Percentiles rank a stretch among this genome's conserved stretches.
Evolutionary conservation across 306 rosid species (phyloP).

Genomic region (Malus asiatica): DNA sequence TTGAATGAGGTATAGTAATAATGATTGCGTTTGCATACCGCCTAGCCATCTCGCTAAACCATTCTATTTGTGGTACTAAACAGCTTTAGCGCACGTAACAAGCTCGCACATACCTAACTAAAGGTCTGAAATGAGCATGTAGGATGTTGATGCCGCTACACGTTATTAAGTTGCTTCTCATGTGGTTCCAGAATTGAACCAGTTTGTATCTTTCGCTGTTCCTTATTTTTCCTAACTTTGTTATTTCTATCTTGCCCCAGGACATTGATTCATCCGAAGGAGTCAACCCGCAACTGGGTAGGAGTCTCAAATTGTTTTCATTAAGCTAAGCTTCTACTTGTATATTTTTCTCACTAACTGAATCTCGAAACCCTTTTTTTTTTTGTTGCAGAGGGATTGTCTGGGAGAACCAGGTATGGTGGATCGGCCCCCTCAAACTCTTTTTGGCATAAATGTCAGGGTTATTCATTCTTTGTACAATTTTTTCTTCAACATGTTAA

Average conservation of each 20-base stretch:
- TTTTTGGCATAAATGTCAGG: background rate
- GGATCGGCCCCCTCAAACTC: conserved; percentile 15
- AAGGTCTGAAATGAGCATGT: background rate
- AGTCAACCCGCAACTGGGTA: conserved; percentile 31
- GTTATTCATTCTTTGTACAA: conserved; percentile 6
- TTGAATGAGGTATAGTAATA: conserved; percentile 44
- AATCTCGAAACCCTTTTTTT: conserved; percentile 19
- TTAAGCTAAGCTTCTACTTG: conserved; percentile 7
- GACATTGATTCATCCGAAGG: conserved; percentile 31
- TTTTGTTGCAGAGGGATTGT: conserved; percentile 56
- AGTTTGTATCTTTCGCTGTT: background rate
- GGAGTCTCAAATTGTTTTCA: conserved; percentile 31
- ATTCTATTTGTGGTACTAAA: background rate
- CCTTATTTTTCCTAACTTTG: background rate
- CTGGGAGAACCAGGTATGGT: conserved; percentile 64
- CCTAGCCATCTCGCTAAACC: background rate
- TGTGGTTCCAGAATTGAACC: background rate
- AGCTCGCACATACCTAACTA: background rate
- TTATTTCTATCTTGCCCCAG: conserved; percentile 23
- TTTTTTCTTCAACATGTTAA: conserved; percentile 4
- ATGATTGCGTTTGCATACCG: background rate
- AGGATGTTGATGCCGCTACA: background rate
- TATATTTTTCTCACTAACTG: conserved; percentile 3
- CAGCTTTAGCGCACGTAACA: background rate
- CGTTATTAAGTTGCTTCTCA: background rate